phyloP scores from a whole-genome alignment of 495 filamentous ascomycete species.

The Podospora sp. region DNA sequence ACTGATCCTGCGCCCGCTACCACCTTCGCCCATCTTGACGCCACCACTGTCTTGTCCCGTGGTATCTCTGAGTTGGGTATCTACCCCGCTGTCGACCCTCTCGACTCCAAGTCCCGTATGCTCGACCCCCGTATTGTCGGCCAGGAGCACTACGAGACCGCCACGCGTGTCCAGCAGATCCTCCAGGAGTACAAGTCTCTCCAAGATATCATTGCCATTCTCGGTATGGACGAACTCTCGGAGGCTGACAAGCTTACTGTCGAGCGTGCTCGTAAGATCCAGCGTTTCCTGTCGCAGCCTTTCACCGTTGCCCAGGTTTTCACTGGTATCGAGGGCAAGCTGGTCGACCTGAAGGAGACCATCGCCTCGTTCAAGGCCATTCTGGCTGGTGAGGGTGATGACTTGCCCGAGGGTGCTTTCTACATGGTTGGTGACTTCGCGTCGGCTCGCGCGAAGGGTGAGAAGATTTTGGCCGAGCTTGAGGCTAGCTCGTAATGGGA shows the following conservation, averaged over 20 bases:
- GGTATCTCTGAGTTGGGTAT: conserved; percentile 99
- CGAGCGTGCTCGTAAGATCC: conserved; percentile 99
- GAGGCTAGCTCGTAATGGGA: conserved; percentile 67
- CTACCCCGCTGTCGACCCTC: conserved; percentile 99
- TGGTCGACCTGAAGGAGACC: conserved; percentile 98
- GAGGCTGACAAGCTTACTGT: conserved; percentile 99
- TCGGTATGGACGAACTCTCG: conserved; percentile 99
- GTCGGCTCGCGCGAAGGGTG: conserved; percentile 92
- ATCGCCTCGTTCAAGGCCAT: conserved; percentile 97
- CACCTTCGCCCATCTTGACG: conserved; percentile 99
- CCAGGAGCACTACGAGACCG: conserved; percentile 94
- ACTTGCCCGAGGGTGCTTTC: conserved; percentile 94
- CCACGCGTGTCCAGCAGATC: conserved; percentile 95
- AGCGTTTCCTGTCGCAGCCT: conserved; percentile 98
- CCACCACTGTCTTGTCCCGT: conserved; percentile 99
- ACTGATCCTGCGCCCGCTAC: conserved; percentile 99
- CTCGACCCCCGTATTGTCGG: conserved; percentile 97
- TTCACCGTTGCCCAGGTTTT: conserved; percentile 99
- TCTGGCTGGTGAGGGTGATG: conserved; percentile 91
- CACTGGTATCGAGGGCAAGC: conserved; percentile 97
- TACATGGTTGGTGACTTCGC: conserved; percentile 98
- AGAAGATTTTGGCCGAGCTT: conserved; percentile 98
- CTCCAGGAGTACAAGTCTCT: conserved; percentile 99
- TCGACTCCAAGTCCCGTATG: conserved; percentile 99
- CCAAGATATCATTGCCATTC: conserved; percentile 99